A percentile compares a stretch with the other conserved stretches of the same genome.
phyloP scores from a whole-genome alignment of 805 yeast species.

The Wickerhamiella slavikovae region DNA sequence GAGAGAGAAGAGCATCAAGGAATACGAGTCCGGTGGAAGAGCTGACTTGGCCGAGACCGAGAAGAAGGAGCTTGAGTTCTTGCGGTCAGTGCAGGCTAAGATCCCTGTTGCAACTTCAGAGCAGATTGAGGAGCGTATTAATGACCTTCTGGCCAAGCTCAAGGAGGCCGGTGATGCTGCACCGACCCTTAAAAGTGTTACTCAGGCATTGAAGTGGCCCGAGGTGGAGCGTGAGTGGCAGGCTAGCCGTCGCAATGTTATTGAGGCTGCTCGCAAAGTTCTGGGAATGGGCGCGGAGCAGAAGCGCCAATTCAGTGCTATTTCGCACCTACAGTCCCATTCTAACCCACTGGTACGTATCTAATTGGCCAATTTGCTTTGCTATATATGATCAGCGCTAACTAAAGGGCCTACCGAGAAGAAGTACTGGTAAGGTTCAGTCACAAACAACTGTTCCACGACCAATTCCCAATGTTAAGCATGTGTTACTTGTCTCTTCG shows the following conservation, averaged over 20 bases:
- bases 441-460: too few species aligned
- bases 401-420: slow-evolving; percentile 21
- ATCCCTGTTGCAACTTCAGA: slow-evolving; percentile 31
- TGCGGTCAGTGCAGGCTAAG: slow-evolving; percentile 21
- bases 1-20: slow-evolving; percentile 28
- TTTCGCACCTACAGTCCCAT: slow-evolving; percentile 15
- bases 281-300: slow-evolving; percentile 4
- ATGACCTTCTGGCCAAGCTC: slow-evolving; percentile 6
- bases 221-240: slow-evolving; percentile 16
- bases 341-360: slow-evolving; percentile 34
- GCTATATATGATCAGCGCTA: slow-evolving; percentile 5
- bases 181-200: slow-evolving; percentile 8
- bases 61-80: slow-evolving; percentile 23
- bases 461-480: slow-evolving; percentile 37
- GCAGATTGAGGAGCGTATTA: slow-evolving; percentile 21
- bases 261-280: slow-evolving; percentile 9
- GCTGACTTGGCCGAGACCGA: slow-evolving; percentile 36
- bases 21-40: slow-evolving; percentile 27
- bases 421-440: background rate
- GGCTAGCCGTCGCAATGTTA: slow-evolving; percentile 14
- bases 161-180: slow-evolving; percentile 6
- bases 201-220: slow-evolving; percentile 10
- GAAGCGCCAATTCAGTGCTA: slow-evolving; percentile 14
- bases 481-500: slow-evolving; percentile 45
- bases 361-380: background rate